Percentiles rank a stretch among this genome's conserved stretches.
These are phyloP conservation scores for Xylariaceae sp. DNA, from an alignment of 2,329 filamentous ascomycete genomes.

Conservation along the genomic window DNA sequence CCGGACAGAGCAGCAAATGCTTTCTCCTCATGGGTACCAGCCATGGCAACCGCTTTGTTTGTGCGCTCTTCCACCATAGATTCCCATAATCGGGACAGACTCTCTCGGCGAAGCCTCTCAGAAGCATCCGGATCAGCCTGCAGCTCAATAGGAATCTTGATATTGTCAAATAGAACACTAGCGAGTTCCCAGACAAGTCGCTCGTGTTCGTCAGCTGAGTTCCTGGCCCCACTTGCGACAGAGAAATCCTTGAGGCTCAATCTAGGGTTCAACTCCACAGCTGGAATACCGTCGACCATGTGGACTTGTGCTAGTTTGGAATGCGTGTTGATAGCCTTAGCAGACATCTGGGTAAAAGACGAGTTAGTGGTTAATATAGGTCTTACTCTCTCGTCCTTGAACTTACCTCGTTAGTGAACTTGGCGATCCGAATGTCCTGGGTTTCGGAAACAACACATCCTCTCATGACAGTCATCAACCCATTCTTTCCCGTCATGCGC, in stretches of 20 bases:
- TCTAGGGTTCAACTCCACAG: conserved; percentile 55
- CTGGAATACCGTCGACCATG: conserved; percentile 64
- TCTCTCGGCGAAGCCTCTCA: conserved; percentile 61
- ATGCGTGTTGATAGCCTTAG: conserved; percentile 62
- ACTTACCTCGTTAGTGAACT: conserved; percentile 63
- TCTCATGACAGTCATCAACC: conserved; percentile 60
- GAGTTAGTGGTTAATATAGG: conserved; percentile 4
- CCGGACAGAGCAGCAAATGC: conserved; percentile 81
- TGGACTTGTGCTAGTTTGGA: conserved; percentile 61
- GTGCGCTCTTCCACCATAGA: conserved; percentile 68
- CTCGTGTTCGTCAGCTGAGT: conserved; percentile 64
- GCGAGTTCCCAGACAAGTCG: conserved; percentile 84
- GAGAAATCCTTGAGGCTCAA: conserved; percentile 59
- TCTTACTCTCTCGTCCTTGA: background rate
- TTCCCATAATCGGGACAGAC: conserved; percentile 72
- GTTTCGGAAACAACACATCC: conserved; percentile 67
- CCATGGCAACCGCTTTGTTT: conserved; percentile 61
- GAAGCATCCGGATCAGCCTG: conserved; percentile 44
- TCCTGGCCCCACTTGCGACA: conserved; percentile 42
- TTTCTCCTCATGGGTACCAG: conserved; percentile 76
- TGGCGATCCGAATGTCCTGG: conserved; percentile 70
- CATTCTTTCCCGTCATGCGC: conserved; percentile 49
- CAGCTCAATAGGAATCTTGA: conserved; percentile 53
- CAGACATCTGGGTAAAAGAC: conserved; percentile 54
- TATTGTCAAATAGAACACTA: conserved; percentile 84